Conservation (phyloP, 345 rosid genomes). For the Aquilaria malaccensis region DNA sequence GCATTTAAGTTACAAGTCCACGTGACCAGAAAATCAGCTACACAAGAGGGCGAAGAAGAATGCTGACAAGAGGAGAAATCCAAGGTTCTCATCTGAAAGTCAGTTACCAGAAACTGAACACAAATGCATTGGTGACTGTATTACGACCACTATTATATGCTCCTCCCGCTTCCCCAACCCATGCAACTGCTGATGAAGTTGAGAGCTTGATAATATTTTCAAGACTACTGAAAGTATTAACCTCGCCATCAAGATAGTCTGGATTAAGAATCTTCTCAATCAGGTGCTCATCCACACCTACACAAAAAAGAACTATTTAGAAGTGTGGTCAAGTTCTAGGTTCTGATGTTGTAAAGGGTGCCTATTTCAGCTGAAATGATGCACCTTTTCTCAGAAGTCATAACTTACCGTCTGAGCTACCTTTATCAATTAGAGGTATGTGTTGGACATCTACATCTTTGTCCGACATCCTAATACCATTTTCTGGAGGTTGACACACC, state of each 20-base stretch:
- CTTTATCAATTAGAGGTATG: not conserved
- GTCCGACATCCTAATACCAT: not conserved
- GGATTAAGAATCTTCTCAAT: constrained; percentile 77
- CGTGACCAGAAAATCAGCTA: constrained; percentile 7
- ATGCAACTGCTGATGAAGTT: constrained; percentile 48
- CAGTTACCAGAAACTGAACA: constrained; percentile 82
- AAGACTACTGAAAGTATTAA: constrained; percentile 42
- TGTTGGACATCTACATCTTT: not conserved
- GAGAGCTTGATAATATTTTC: constrained; percentile 44
- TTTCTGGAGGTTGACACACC: constrained; percentile 4
- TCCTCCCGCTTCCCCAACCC: constrained; percentile 99
- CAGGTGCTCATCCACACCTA: constrained; percentile 66
- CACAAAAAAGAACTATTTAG: not conserved
- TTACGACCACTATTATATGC: constrained; percentile 92
- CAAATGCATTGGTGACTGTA: constrained; percentile 79
- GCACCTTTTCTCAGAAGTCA: too few species aligned
- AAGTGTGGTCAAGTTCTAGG: constrained; percentile 12
- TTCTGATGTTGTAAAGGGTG: constrained; percentile 1
- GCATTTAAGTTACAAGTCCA: constrained; percentile 11
- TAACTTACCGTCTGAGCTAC: too few species aligned
- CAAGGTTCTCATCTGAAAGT: too few species aligned
- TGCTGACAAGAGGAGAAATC: too few species aligned
- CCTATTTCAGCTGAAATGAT: not conserved
- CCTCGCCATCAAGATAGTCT: constrained; percentile 51
- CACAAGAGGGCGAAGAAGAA: constrained; percentile 13